Evolutionary conservation across 495 filamentous ascomycete genomes (phyloP), one percentile per base, ranked within the genome.

Genomic region (Hyphodiscus hymeniophilus): DNA sequence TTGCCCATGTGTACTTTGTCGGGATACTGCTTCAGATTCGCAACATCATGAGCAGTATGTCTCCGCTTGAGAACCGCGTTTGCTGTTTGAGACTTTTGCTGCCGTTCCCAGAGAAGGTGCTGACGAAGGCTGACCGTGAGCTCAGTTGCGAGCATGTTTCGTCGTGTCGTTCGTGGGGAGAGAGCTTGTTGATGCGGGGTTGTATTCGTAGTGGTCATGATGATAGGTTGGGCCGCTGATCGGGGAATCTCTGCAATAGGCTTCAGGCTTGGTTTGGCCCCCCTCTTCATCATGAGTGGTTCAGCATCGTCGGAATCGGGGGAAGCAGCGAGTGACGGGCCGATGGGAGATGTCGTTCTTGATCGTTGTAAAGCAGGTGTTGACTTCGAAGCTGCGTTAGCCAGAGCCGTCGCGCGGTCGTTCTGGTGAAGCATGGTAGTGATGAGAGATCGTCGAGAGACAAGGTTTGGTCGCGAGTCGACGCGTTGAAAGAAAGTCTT

Each of bases 131-230:
- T 89, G 56, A 87, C 83, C 3, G 86, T 88, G 52, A 99, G 71
- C 66, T 99, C 92, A 20, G 88, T 90, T 28, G 88, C 82, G 46
- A 99, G 77, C 92, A 99, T 99, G 66, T 99, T 94, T 36, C 91
- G 78, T 38, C 94, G 81, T 0, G 94, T 99, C 0, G 94, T 95
- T 48, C 88, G 78, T 0, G 92, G 92, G 6, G 92, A 96, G 31
- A 88, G 67, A 3, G 82, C 79, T 17, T 73, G 74, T 47, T 79
- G 79, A 49, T 83, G 81, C 16, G 81, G 77, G 41, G 75, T 73
- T 50, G 60, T 67, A 45, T 79, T 84, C 33, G 84, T 82, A 12
- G 79, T 84, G 26, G 82, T 83, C 71, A 84, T 77, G 60, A 85
- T 80, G 59, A 97, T 96, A 16, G 91, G 90, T 64, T 91, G 89